Conservation (phyloP, 2,329 filamentous ascomycete species). For the Sarocladium kiliense region DNA sequence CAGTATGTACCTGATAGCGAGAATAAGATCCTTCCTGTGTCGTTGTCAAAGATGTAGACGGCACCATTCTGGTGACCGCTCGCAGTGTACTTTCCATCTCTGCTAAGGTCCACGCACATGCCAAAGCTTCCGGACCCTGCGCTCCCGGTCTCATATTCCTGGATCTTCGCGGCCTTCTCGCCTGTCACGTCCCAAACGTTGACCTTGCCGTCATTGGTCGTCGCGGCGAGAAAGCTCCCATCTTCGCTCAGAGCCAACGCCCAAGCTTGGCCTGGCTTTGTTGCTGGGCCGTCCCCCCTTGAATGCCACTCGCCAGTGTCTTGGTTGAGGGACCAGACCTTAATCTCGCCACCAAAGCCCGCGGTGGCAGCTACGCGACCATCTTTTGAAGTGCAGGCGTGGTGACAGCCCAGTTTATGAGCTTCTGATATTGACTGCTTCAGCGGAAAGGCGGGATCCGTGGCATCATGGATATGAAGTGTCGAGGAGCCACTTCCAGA, state of each 20-base stretch:
- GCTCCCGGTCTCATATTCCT: constrained; percentile 74
- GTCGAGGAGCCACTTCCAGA: constrained; percentile 81
- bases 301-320: constrained; percentile 49
- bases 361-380: constrained; percentile 73
- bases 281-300: constrained; percentile 32
- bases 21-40: constrained; percentile 77
- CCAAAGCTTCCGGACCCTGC: constrained; percentile 80
- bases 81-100: constrained; percentile 79
- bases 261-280: constrained; percentile 73
- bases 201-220: constrained; percentile 80
- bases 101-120: constrained; percentile 74
- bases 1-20: constrained; percentile 65
- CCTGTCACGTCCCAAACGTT: constrained; percentile 76
- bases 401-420: constrained; percentile 88
- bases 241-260: constrained; percentile 80
- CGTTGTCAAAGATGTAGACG: constrained; percentile 93
- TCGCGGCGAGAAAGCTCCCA: constrained; percentile 79
- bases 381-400: constrained; percentile 66
- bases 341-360: constrained; percentile 85
- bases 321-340: constrained; percentile 66
- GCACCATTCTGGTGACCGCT: constrained; percentile 90
- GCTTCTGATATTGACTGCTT: constrained; percentile 73
- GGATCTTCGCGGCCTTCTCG: constrained; percentile 57
- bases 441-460: constrained; percentile 66
- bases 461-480: constrained; percentile 74